Conservation (phyloP, 495 filamentous ascomycete species). For the Achaetomiella virescens region DNA sequence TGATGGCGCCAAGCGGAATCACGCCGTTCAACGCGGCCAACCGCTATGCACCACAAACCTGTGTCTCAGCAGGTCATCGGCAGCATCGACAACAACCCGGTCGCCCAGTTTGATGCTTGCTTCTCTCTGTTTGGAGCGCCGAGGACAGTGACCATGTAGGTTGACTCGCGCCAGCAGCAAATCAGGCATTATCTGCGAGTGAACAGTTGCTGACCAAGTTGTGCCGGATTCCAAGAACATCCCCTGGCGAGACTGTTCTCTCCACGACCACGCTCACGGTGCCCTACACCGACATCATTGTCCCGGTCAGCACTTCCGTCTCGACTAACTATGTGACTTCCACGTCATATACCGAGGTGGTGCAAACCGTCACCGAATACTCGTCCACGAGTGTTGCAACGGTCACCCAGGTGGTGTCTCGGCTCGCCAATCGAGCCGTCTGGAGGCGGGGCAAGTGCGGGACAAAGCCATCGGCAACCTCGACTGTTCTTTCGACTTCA, state of each 20-base stretch:
- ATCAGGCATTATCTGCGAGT: neutral
- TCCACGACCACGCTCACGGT: neutral
- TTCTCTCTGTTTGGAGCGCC: slow-evolving; percentile 2
- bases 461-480: neutral
- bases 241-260: slow-evolving; percentile 11
- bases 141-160: slow-evolving; percentile 26
- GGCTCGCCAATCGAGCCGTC: too few species aligned
- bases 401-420: neutral
- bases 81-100: neutral
- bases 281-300: slow-evolving; percentile 8
- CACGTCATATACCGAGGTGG: slow-evolving; percentile 1
- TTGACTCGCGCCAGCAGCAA: too few species aligned
- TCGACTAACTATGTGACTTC: neutral
- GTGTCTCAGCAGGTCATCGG: slow-evolving; percentile 14
- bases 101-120: slow-evolving; percentile 5
- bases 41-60: neutral
- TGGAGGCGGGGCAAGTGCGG: neutral
- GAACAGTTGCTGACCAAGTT: neutral
- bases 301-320: neutral
- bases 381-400: neutral
- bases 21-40: slow-evolving; percentile 42
- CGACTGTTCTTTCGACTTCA: neutral
- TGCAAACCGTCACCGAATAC: slow-evolving; percentile 1
- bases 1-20: slow-evolving; percentile 1
- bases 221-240: slow-evolving; percentile 33